These are phyloP conservation scores for Clonostachys byssicola DNA, from an alignment of 2,329 filamentous ascomycete species.

Conservation along the genomic window DNA sequence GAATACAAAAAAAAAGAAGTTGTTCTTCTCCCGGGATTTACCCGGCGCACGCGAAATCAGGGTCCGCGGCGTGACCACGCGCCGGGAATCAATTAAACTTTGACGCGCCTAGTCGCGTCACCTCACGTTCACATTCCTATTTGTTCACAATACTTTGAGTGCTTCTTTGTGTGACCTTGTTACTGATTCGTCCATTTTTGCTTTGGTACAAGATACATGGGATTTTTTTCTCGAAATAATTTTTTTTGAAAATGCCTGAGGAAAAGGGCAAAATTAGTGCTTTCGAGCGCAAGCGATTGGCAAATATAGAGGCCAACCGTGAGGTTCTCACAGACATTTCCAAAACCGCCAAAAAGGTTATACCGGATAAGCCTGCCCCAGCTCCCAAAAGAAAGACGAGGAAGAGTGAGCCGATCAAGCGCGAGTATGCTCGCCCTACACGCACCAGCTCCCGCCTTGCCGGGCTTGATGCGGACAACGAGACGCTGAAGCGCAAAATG, in stretches of 20 bases:
- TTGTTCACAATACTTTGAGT: neutral
- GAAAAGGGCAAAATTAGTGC: constrained; percentile 58
- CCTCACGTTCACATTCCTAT: constrained; percentile 4
- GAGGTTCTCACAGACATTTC: constrained; percentile 75
- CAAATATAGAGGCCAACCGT: constrained; percentile 85
- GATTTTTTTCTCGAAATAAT: constrained; percentile 21
- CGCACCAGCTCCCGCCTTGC: constrained; percentile 56
- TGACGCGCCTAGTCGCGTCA: constrained; percentile 1
- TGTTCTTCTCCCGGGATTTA: no score
- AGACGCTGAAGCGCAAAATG: constrained; percentile 42
- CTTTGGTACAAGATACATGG: neutral
- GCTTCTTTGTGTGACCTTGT: neutral
- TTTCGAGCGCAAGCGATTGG: constrained; percentile 79
- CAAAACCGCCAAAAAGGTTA: constrained; percentile 63
- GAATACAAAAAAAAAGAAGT: neutral
- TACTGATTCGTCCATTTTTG: neutral
- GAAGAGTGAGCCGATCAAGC: constrained; percentile 36
- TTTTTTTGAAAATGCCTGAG: constrained; percentile 33
- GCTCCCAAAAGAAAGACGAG: constrained; percentile 15
- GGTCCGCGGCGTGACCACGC: constrained; percentile 8
- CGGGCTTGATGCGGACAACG: constrained; percentile 43
- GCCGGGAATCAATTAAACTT: neutral
- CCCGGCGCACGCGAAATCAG: neutral
- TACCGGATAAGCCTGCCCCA: constrained; percentile 48
- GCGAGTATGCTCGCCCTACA: constrained; percentile 42